These are phyloP conservation scores for sweet orange (Citrus sinensis) DNA, from an alignment of 345 rosid species.

Conservation along the genomic window DNA sequence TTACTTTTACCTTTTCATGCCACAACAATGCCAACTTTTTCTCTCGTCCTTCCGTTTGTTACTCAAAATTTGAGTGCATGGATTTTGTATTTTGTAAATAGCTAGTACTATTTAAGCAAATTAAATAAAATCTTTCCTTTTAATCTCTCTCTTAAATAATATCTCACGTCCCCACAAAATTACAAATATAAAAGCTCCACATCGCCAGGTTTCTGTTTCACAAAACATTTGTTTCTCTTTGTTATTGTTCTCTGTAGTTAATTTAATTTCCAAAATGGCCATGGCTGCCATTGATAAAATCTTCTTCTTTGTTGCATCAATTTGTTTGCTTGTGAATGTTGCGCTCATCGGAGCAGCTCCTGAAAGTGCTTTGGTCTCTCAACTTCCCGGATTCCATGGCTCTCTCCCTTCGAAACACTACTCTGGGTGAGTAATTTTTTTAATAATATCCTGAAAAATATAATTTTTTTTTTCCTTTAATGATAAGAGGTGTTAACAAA, in stretches of 20 bases:
- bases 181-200: not conserved
- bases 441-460: too few species aligned
- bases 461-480: too few species aligned
- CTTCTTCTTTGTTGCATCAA: not conserved
- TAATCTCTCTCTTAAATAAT: too few species aligned
- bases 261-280: not conserved
- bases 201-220: not conserved
- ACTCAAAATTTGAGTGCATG: not conserved
- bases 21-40: not conserved
- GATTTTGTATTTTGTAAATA: not conserved
- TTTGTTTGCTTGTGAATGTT: constrained; percentile 13
- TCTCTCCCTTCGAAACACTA: constrained; percentile 41
- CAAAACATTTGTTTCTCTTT: not conserved
- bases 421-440: constrained; percentile 24
- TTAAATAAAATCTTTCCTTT: too few species aligned
- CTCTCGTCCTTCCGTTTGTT: not conserved
- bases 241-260: too few species aligned
- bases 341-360: constrained; percentile 10
- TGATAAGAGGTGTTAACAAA: too few species aligned
- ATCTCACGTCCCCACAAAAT: not conserved
- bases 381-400: constrained; percentile 35
- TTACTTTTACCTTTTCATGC: not conserved
- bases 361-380: constrained; percentile 9
- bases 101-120: too few species aligned
- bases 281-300: constrained; percentile 12